Base-by-base conservation (phyloP, 148 eudicot genomes). In the Spergularia marina region DNA sequence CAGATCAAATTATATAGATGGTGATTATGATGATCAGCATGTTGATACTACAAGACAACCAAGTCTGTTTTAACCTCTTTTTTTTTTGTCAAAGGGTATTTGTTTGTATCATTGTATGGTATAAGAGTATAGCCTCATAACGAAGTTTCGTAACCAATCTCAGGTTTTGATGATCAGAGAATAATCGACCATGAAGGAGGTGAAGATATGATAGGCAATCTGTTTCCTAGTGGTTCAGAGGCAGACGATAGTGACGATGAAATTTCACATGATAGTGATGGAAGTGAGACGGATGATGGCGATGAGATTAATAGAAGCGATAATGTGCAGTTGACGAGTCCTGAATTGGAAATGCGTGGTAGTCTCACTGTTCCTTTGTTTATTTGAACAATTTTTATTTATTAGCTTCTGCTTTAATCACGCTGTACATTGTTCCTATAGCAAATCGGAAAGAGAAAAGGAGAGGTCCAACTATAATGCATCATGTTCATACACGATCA, bases 391-490 rank as follows among this genome's bases (percentile, higher is more conserved):
- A 10, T 0, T 23, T 23, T 23, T 23, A 23, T 23, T 23, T 23
- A 23, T 23, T 23, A 0, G 25, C 25, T 23, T 23, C 25, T 0
- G 0, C 25, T 23, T 23, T 23, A 23, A 1, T 23, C 25, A 23
- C 25, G 25, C 1, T 23, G 25, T 23, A 23, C 25, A 0, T 23
- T 23, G 25, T 23, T 23, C 25, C 25, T 23, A 1, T 23, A 23
- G 25, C 25, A 23, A 23, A 23, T 23, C 25, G 25, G 25, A 44
- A 52, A 14, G 21, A 6, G 30, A 76, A 76, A 20, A n/a, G 17
- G 7, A 54, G 78, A 65, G 60, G 77, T 10, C 53, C 77, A 53
- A 64, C 71, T 23, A 75, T 75, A 71, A 30, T 75, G 53, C 77
- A 74, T 39, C 51, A 53, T 18, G 71, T 75, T 4, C 77, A 75